Percentiles rank a stretch among this genome's conserved stretches.
Conservation (phyloP, 2,329 filamentous ascomycete genomes). For the Immersiporthe knoxdaviesiana region DNA sequence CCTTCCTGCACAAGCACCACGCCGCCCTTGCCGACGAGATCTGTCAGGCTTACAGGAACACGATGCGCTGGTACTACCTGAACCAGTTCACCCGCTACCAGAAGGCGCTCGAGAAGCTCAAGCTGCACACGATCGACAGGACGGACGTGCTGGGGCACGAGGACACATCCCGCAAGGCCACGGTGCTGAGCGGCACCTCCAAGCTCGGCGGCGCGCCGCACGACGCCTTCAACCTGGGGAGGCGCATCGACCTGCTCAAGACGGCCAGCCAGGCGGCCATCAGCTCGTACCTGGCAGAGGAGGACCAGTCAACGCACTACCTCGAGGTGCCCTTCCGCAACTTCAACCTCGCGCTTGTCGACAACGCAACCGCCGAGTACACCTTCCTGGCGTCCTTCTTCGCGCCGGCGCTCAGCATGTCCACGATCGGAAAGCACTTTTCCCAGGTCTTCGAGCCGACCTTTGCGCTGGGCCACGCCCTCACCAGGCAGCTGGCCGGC, state of each 20-base stretch:
- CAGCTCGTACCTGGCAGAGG: constrained; percentile 87
- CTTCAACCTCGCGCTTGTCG: constrained; percentile 90
- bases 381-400: constrained; percentile 93
- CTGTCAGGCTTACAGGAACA: constrained; percentile 91
- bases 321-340: constrained; percentile 90
- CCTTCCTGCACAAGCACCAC: constrained; percentile 83
- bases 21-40: constrained; percentile 86
- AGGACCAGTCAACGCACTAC: constrained; percentile 83
- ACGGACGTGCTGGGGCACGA: constrained; percentile 84
- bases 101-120: constrained; percentile 80
- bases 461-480: constrained; percentile 76
- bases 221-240: constrained; percentile 87
- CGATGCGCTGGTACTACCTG: constrained; percentile 97
- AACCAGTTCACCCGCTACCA: constrained; percentile 91
- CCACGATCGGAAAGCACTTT: constrained; percentile 81
- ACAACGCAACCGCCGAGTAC: constrained; percentile 94
- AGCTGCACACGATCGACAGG: constrained; percentile 80
- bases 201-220: constrained; percentile 64
- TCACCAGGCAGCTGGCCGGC: constrained; percentile 77
- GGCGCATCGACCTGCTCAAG: constrained; percentile 80
- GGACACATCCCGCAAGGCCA: constrained; percentile 67
- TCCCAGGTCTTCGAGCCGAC: constrained; percentile 87
- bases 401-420: constrained; percentile 72
- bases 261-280: constrained; percentile 74
- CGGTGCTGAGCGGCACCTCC: constrained; percentile 53